Base-by-base conservation (phyloP, 1,284 basidiomycete species). In the Golubevia sp. region DNA sequence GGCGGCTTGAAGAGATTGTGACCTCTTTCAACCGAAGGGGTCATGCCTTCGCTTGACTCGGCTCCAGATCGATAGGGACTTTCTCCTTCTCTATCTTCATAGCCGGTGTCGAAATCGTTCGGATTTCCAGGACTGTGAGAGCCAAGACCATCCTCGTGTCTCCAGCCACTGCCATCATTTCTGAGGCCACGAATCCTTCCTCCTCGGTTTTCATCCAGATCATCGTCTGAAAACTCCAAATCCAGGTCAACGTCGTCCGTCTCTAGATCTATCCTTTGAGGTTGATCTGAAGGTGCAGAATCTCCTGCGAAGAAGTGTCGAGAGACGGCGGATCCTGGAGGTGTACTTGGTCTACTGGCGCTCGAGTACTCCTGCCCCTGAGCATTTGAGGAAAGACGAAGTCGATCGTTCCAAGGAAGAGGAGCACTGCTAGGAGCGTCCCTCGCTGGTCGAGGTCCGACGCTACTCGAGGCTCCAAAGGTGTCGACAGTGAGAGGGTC, bases 1-100 rank as follows among this genome's bases (percentile, higher is more conserved):
- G 75, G 75, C 3, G 75, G 73, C 61, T 77, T 77, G 69, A 67
- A 76, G 25, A 77, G 66, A 49, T 77, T 77, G 66, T 77, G 75
- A 55, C 75, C 75, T 7, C 75, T 73, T 57, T 77, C 75, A 3
- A 77, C 75, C 3, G 74, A 76, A 2, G 75, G 73, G 8, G 75
- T 77, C n/a, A 73, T 62, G 25, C 61, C 38, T 44, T 44, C 38
- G 18, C 38, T 44, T 13, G 38, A 44, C 18, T 44, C 38, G 54
- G 61, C 27, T 24, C 54, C 56, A 18, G 51, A 21, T 25, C 26
- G 49, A 24, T 23, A 34, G 7, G 21, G 58, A 49, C 27, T 34
- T 44, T 26, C 25, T 13, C 34, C 30, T n/a, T n/a, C 26, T 26
- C 67, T 59, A 56, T 68, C 71, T 24, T 70, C 58, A 5, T 66